Evolutionary conservation across 305 asterid genomes (phyloP), one percentile per base, ranked within the genome.

Genomic region (Solanum hybrid): DNA sequence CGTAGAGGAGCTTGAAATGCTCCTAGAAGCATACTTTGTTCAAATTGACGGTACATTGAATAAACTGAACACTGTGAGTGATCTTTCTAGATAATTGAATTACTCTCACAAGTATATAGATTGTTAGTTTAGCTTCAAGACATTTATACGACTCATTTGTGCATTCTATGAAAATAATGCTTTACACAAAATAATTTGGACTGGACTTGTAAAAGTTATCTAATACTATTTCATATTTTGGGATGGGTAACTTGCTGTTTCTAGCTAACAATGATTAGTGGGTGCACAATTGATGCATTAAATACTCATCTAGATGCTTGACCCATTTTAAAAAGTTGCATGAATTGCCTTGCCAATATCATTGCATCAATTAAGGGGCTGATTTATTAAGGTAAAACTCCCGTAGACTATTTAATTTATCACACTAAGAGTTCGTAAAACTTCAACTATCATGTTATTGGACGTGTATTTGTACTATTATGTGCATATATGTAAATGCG

Each of bases 1-100:
- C 67, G 99, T 97, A 36, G 98, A 97, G 92, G 99, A 97, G 94
- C 99, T 97, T n/a, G 99, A 97, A 90, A 97, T 97, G 99, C 97
- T 97, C 61, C 89, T 97, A 92, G 99, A 97, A 92, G 99, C 99
- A 8, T 97, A 97, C 91, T 97, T 97, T 29, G 98, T 97, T 91
- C 99, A 97, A 94, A 94, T 96, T 80, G 99, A 97, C 80, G 98
- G 98, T 86, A 95, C 99, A 26, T 93, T 97, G 84, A 96, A 97
- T 92, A 97, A 97, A 93, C 91, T 97, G 67, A 97, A 98, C 92
- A 96, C 99, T 2, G 99, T 95, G 94, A 14, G 97, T 91, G 87
- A 83, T 89, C 89, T 88, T 26, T 86, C 91, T 73, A 42, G 77
- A 89, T 86, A 33, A 89, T 88, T 82, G 31, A 88, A 28, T 79